These are phyloP conservation scores for Salvia hispanica DNA, from an alignment of 257 asterid species.

Conservation along the genomic window DNA sequence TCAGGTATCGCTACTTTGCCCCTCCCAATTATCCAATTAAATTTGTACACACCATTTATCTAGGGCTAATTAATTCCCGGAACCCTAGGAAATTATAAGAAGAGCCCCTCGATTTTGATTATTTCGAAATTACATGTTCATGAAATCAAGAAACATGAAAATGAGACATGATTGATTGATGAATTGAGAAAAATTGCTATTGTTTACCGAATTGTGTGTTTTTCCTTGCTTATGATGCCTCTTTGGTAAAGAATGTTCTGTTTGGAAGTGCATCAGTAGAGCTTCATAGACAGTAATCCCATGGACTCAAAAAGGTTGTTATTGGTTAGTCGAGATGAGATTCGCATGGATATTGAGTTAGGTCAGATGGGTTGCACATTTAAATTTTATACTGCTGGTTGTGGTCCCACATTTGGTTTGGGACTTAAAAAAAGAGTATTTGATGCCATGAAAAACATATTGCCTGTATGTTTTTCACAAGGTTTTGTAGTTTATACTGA, in stretches of 20 bases:
- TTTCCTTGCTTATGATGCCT: conserved; percentile 2
- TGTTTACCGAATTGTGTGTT: neutral
- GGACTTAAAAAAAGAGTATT: too few relatives aligned
- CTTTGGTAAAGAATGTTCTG: neutral
- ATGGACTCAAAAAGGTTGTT: neutral
- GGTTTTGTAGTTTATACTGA: too few relatives aligned
- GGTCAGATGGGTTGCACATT: neutral
- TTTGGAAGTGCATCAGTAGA: neutral
- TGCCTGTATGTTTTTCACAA: too few relatives aligned
- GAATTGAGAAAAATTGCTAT: neutral
- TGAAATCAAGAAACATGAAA: neutral
- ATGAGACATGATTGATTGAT: neutral
- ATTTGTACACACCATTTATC: too few relatives aligned
- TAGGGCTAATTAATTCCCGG: neutral
- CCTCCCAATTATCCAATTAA: neutral
- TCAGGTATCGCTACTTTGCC: conserved; percentile 53
- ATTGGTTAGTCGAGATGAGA: neutral
- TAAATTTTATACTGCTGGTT: too few relatives aligned
- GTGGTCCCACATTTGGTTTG: too few relatives aligned
- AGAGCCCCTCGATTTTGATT: neutral
- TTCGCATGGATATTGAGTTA: conserved; percentile 1
- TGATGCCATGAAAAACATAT: too few relatives aligned
- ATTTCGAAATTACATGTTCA: neutral
- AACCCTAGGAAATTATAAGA: neutral
- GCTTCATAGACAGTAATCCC: neutral